Percentiles rank a stretch among this genome's conserved stretches.
phyloP scores from a whole-genome alignment of 768 basidiomycete genomes.

The Xerocomellus intermedius region DNA sequence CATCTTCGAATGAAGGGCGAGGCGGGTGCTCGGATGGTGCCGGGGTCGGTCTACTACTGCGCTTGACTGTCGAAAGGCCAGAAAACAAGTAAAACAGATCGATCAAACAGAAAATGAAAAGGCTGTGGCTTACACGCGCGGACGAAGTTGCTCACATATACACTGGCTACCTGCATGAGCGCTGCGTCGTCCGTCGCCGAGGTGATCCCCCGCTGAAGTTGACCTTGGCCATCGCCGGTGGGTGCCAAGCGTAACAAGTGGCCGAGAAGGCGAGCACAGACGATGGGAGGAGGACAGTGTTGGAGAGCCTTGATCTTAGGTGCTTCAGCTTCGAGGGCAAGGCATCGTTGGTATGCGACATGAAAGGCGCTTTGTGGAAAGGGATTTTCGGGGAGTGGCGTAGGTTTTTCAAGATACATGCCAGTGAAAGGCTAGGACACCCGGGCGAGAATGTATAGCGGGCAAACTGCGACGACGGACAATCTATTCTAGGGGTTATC shows the following conservation, averaged over 20 bases:
- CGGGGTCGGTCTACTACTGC: neutral
- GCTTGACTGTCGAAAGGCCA: neutral
- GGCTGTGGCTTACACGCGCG: neutral
- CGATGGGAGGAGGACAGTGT: neutral
- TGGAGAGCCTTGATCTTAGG: neutral
- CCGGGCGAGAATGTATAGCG: too few species aligned
- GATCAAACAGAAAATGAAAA: neutral
- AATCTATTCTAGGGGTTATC: too few species aligned
- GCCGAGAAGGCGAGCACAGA: slow-evolving; percentile 1
- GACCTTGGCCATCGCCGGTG: neutral
- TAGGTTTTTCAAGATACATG: too few species aligned
- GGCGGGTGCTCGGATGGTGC: neutral
- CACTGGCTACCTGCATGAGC: neutral
- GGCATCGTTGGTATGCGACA: neutral
- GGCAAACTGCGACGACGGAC: too few species aligned
- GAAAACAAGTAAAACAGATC: neutral
- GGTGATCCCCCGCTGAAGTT: slow-evolving; percentile 1
- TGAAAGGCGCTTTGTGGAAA: neutral
- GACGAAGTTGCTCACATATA: neutral
- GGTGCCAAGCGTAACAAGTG: neutral
- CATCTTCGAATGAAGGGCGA: neutral
- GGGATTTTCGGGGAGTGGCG: neutral
- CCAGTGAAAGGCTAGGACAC: too few species aligned
- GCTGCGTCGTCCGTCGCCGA: neutral
- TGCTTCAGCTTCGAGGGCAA: neutral